Conservation (phyloP, 129 eudicot genomes). For the Rutidosis leptorrhynchoides region DNA sequence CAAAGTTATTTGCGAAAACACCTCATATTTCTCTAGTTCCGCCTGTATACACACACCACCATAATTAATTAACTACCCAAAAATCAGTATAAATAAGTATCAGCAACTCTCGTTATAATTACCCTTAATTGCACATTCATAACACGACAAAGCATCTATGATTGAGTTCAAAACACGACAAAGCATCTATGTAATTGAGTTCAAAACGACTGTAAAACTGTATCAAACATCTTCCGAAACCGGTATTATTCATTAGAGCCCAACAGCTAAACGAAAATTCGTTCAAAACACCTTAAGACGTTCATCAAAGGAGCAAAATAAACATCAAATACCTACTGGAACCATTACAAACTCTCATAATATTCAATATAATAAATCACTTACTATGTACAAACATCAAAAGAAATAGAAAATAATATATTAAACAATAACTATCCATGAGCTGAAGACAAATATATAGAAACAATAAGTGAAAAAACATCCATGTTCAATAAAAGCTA, state of each 20-base stretch:
- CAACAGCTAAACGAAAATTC: background rate
- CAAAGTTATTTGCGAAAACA: conserved; percentile 73
- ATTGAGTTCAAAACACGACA: conserved; percentile 4
- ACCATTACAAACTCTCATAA: no score
- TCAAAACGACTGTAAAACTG: no score
- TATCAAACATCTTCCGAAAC: background rate
- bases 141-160: conserved; percentile 86
- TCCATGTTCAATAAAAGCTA: no score
- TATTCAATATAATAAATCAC: no score
- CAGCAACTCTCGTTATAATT: background rate
- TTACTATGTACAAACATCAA: no score
- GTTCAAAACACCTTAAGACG: background rate
- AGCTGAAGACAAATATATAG: no score
- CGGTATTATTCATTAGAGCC: background rate
- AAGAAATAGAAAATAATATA: no score
- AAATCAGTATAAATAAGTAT: background rate
- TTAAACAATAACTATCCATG: no score
- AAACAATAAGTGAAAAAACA: no score
- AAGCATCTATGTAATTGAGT: no score
- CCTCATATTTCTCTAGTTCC: conserved; percentile 85
- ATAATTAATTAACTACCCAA: background rate
- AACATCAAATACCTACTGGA: background rate
- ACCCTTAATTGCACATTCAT: conserved; percentile 66
- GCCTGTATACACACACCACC: no score
- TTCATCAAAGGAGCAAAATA: background rate